Base-by-base conservation (phyloP, 306 rosid species). In the Begonia masoniana region DNA sequence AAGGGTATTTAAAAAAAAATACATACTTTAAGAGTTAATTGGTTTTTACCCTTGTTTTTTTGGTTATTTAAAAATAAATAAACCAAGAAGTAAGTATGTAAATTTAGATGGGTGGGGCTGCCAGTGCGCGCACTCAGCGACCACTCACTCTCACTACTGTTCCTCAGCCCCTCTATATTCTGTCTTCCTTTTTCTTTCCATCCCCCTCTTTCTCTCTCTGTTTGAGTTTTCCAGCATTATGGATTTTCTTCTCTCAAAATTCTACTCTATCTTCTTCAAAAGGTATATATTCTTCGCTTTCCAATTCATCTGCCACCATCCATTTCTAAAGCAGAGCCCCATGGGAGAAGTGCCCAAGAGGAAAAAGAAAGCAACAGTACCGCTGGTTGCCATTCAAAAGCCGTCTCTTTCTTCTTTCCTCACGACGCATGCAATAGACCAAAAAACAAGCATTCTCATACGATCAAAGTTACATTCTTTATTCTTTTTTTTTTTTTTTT, bases 211-310 rank as follows among this genome's bases (percentile, higher is more conserved):
- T 58, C 53, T 0, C 35, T 46, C 24, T 26, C 12, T 21, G 16
- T 36, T 55, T 16, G 47, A 36, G 31, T 19, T 1, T 41, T 17
- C 39, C 39, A 41, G 5, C 41, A 43, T 58, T 47, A 13, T 36
- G 4, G 13, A 13, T 47, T 47, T n/a, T 10, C 14, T 23, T 58
- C 49, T 47, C 46, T 54, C 54, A 15, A 10, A 62, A 64, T 49
- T 68, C 54, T 14, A 59, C 62, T 51, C 64, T 46, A 47, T 69
- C 56, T 61, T 43, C 72, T 51, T 39, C 62, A 39, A 9, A 55
- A 56, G 43, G 76, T 73, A 80, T 76, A 62, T 76, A 76, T 80
- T 74, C 83, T 68, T 65, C 53, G 47, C 49, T 58, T 58, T 16
- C 62, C 15, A 21, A 58, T 45, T 10, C 13, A 57, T 17, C 43